Evolutionary conservation across 2,329 filamentous ascomycete genomes (phyloP), one percentile per base, ranked within the genome.

Genomic region (Epicoccum sorghinum): DNA sequence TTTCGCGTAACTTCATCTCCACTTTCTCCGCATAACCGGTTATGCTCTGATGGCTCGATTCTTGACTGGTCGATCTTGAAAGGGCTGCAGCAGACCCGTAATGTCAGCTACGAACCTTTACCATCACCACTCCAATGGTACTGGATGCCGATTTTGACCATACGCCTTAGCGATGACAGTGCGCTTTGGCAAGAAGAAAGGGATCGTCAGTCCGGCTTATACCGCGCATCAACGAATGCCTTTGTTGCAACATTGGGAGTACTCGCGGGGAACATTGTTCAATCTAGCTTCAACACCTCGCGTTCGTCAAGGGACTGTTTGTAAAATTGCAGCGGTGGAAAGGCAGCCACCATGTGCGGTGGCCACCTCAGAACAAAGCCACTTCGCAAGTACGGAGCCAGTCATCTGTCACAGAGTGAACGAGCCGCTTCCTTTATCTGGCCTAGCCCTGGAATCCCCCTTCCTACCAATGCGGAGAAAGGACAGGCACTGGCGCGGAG

Each of bases 21-120:
- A 67, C 63, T 58, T 53, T 56, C 57, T 69, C 67, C 64, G 66
- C 60, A 66, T 32, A 53, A 48, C 61, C 66, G 63, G 57, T 32
- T 48, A 33, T 61, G 23, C 23, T 40, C 23, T 33, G 23, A 24
- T 39, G 38, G 43, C 29, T 47, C 35, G 22, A 23, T 29, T 35
- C 44, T 12, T 38, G 47, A 51, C 43, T 56, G 53, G 42, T 33
- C 27, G 25, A 27, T 18, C 36, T 35, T 25, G 30, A n/a, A 44
- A 39, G 35, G 36, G 29, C 35, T 42, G 25, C 24, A 18, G 14
- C 22, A 35, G 43, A 12, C 29, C 23, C 25, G 32, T 44, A n/a
- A 40, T 30, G 25, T 37, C 33, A 52, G 37, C 47, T 44, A 42
- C 30, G 14, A 33, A 27, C 14, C 32, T 50, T 35, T 50, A 25